Conservation (phyloP, 192 early-diverging fungal genomes). For the Kappamyces sp. region DNA sequence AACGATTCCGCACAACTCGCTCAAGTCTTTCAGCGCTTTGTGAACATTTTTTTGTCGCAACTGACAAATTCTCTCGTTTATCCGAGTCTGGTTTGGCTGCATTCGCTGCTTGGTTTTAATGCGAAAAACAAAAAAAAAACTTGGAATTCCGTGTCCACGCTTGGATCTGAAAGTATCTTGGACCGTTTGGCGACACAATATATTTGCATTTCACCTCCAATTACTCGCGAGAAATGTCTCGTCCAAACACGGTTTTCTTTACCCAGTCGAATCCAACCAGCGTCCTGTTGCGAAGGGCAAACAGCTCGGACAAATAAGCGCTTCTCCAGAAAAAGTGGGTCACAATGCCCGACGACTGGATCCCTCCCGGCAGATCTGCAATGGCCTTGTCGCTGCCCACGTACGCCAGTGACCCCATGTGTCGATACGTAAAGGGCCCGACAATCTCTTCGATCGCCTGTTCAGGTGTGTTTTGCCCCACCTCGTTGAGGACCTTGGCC, state of each 20-base stretch:
- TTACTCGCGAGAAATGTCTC: constrained; percentile 89
- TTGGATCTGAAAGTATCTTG: too few relatives aligned
- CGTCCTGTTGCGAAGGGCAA: constrained; percentile 73
- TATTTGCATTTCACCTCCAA: too few relatives aligned
- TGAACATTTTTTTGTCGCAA: too few relatives aligned
- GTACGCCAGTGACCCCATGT: constrained; percentile 75
- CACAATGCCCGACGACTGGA: constrained; percentile 40
- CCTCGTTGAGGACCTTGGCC: constrained; percentile 59
- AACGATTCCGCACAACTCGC: too few relatives aligned
- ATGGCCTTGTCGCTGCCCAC: constrained; percentile 93
- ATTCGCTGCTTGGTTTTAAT: too few relatives aligned
- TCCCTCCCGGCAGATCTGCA: constrained; percentile 72
- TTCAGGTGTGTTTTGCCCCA: constrained; percentile 34
- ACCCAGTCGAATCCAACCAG: constrained; percentile 87
- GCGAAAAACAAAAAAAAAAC: too few relatives aligned
- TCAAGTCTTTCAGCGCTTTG: too few relatives aligned
- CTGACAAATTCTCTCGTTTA: too few relatives aligned
- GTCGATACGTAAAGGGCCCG: constrained; percentile 74
- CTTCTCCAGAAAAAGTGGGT: constrained; percentile 49
- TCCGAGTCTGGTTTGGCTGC: too few relatives aligned
- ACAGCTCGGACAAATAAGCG: constrained; percentile 58
- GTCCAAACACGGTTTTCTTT: constrained; percentile 84
- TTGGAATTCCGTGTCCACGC: too few relatives aligned
- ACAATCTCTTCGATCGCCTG: constrained; percentile 17
- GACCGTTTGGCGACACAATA: too few relatives aligned